Evolutionary conservation across 2,329 filamentous ascomycete species (phyloP).

Genomic region (Pseudogymnoascus sp.): DNA sequence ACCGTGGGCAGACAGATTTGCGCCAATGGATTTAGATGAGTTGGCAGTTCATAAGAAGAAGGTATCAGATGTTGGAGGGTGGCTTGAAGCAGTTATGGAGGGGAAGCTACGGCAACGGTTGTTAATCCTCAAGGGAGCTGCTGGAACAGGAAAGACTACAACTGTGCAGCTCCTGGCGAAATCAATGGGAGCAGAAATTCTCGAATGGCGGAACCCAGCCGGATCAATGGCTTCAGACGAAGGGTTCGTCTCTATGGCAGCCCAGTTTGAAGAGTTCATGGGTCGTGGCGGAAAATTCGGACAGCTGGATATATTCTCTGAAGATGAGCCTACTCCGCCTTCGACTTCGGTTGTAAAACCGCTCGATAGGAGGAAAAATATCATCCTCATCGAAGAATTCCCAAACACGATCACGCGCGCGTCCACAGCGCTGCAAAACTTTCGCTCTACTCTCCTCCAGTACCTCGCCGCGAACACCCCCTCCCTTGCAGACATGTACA

Average conservation of each 20-base stretch:
- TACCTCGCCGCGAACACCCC: slow-evolving; percentile 65
- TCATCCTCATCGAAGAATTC: slow-evolving; percentile 76
- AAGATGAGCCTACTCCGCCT: slow-evolving; percentile 20
- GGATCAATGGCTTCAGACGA: slow-evolving; percentile 50
- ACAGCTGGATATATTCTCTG: slow-evolving; percentile 48
- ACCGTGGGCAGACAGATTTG: slow-evolving; percentile 85
- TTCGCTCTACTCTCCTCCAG: slow-evolving; percentile 67
- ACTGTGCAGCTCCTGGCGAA: slow-evolving; percentile 72
- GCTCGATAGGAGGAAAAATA: slow-evolving; percentile 36
- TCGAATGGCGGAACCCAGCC: slow-evolving; percentile 86
- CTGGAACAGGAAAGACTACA: slow-evolving; percentile 88
- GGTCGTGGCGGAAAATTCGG: slow-evolving; percentile 73
- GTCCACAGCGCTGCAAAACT: slow-evolving; percentile 58
- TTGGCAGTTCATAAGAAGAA: slow-evolving; percentile 94
- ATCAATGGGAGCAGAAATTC: slow-evolving; percentile 66
- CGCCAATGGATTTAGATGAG: slow-evolving; percentile 68
- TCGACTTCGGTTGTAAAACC: slow-evolving; percentile 26
- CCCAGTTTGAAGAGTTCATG: slow-evolving; percentile 89
- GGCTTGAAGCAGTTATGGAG: slow-evolving; percentile 68
- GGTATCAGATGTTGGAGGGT: slow-evolving; percentile 73
- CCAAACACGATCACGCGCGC: slow-evolving; percentile 65
- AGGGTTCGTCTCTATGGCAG: slow-evolving; percentile 57
- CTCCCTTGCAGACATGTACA: slow-evolving; percentile 41
- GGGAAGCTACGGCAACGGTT: slow-evolving; percentile 63
- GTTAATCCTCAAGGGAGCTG: slow-evolving; percentile 80